A percentile compares a stretch with the other conserved stretches of the same genome.
Evolutionary conservation across 2,329 filamentous ascomycete species (phyloP).

Genomic region (Exophiala bonariae): DNA sequence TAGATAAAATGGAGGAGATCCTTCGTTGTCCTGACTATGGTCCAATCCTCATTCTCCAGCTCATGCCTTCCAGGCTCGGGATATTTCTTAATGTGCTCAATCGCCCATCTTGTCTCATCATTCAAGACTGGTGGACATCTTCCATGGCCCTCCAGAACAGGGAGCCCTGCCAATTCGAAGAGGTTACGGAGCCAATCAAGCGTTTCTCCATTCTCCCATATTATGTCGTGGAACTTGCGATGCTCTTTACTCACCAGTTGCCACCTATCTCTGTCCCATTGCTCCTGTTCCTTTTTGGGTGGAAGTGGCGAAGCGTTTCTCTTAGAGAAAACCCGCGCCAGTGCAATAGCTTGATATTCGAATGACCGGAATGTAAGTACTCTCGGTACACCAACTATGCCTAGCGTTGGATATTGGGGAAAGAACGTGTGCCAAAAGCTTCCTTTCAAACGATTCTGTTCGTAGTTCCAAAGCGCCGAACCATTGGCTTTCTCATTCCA

Average conservation of each 20-base stretch:
- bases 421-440: slow-evolving; percentile 58
- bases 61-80: slow-evolving; percentile 7
- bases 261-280: slow-evolving; percentile 57
- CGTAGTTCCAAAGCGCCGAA: slow-evolving; percentile 51
- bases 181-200: slow-evolving; percentile 22
- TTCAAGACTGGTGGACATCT: slow-evolving; percentile 24
- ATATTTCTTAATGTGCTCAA: slow-evolving; percentile 25
- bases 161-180: slow-evolving; percentile 23
- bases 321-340: slow-evolving; percentile 59
- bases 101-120: slow-evolving; percentile 28
- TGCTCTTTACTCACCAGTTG: slow-evolving; percentile 17
- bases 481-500: slow-evolving; percentile 54
- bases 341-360: slow-evolving; percentile 67
- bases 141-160: slow-evolving; percentile 23
- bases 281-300: slow-evolving; percentile 46
- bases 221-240: slow-evolving; percentile 25
- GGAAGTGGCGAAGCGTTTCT: slow-evolving; percentile 50
- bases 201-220: slow-evolving; percentile 26
- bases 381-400: slow-evolving; percentile 44
- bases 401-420: slow-evolving; percentile 51
- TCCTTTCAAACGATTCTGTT: slow-evolving; percentile 42
- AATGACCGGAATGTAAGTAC: slow-evolving; percentile 66
- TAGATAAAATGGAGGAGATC: slow-evolving; percentile 25
- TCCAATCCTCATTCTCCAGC: slow-evolving; percentile 10
- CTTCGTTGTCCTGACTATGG: slow-evolving; percentile 2